Conservation (phyloP, 75 land plant genomes). For the Isoetes taiwanensis region DNA sequence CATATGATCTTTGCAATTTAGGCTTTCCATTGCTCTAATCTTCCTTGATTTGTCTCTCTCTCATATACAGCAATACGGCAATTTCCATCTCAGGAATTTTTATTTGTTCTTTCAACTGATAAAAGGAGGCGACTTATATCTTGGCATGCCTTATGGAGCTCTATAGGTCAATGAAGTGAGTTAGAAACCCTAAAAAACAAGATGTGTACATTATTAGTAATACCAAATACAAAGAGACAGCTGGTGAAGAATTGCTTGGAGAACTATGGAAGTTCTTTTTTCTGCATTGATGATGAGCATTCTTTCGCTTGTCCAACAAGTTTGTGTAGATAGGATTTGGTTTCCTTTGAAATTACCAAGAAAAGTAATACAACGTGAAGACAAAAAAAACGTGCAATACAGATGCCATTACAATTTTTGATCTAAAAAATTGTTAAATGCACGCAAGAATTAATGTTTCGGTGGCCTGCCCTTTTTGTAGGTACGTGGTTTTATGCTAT, state of each 20-base stretch:
- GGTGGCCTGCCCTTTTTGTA: conserved; percentile 8
- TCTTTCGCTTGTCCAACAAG: too few species aligned
- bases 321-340: not conserved
- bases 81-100: conserved; percentile 47
- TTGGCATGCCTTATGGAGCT: conserved; percentile 74
- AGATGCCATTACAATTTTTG: not conserved
- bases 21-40: too few species aligned
- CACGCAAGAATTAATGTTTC: not conserved
- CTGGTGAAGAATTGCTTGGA: too few species aligned
- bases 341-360: not conserved
- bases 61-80: too few species aligned
- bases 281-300: too few species aligned
- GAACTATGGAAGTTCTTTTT: too few species aligned
- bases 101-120: conserved; percentile 42
- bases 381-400: not conserved
- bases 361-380: not conserved
- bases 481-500: conserved; percentile 47
- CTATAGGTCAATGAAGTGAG: conserved; percentile 52
- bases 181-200: too few species aligned
- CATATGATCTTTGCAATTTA: too few species aligned
- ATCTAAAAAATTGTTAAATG: not conserved
- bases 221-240: too few species aligned
- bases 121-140: conserved; percentile 42
- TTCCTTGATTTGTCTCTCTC: too few species aligned
- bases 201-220: too few species aligned